Evolutionary conservation across 1,139 yeast species (phyloP).

Genomic region (Hyphopichia burtonii): DNA sequence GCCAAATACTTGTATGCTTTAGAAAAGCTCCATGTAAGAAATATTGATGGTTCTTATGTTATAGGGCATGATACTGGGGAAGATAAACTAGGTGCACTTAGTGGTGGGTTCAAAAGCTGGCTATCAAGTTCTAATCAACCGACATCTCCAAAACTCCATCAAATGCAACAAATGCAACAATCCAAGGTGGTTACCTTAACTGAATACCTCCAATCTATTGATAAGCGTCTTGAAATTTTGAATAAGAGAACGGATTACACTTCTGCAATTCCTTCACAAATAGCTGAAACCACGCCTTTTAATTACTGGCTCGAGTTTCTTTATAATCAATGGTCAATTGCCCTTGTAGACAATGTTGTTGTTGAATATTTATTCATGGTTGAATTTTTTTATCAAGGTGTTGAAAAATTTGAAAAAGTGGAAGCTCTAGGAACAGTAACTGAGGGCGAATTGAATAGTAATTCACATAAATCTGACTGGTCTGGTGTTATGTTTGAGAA

Average conservation of each 20-base stretch:
- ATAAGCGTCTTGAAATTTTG: conserved; percentile 55
- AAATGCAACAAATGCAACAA: conserved; percentile 7
- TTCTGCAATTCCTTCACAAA: conserved; percentile 80
- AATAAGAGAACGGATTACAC: conserved; percentile 12
- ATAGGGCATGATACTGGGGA: conserved; percentile 39
- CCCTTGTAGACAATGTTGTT: conserved; percentile 72
- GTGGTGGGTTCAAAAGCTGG: conserved; percentile 31
- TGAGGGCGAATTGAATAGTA: conserved; percentile 6
- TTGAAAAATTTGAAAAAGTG: conserved; percentile 32
- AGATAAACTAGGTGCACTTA: conserved; percentile 23
- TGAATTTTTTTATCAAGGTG: conserved; percentile 63
- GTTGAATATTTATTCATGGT: conserved; percentile 75
- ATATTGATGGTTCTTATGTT: conserved; percentile 51
- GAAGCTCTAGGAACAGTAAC: conserved; percentile 9
- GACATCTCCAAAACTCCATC: conserved; percentile 4
- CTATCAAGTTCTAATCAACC: conserved; percentile 9
- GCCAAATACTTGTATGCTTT: conserved; percentile 76
- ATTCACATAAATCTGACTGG: conserved; percentile 47
- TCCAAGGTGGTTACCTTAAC: conserved; percentile 20
- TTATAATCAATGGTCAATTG: conserved; percentile 70
- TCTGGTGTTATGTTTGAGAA: conserved; percentile 52
- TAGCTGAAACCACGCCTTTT: conserved; percentile 74
- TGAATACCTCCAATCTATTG: conserved; percentile 56
- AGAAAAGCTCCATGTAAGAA: conserved; percentile 56
- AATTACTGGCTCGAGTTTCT: conserved; percentile 71